These are phyloP conservation scores for Saccharomycodes ludwigii DNA, from an alignment of 805 yeast species.

Conservation along the genomic window DNA sequence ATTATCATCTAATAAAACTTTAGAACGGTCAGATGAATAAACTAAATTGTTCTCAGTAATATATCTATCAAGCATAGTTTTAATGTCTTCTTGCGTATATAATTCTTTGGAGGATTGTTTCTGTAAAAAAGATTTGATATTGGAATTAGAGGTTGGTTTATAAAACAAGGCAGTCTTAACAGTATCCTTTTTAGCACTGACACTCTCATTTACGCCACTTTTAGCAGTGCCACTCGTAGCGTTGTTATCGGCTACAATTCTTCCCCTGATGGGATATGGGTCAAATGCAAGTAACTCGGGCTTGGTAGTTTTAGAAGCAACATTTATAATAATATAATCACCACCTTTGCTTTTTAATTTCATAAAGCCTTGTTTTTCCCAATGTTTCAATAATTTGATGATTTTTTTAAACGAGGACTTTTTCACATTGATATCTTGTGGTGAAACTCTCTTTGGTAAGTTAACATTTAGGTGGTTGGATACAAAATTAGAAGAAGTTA, in stretches of 20 bases:
- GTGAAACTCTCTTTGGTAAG: conserved; percentile 36
- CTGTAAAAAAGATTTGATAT: neutral
- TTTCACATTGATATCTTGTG: conserved; percentile 56
- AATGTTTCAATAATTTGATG: conserved; percentile 70
- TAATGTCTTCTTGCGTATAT: neutral
- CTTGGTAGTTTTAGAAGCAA: conserved; percentile 35
- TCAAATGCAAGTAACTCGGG: conserved; percentile 45
- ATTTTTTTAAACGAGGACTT: conserved; percentile 85
- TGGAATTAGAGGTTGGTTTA: neutral
- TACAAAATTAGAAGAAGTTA: conserved; percentile 64
- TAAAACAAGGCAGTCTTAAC: neutral
- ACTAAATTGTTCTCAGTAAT: neutral
- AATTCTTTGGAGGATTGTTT: neutral
- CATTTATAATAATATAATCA: conserved; percentile 41
- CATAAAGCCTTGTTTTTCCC: conserved; percentile 65
- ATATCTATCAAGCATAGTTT: neutral
- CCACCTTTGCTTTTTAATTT: conserved; percentile 78
- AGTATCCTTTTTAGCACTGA: conserved; percentile 1
- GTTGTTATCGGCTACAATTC: no score
- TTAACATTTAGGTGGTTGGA: conserved; percentile 56
- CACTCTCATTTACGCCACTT: conserved; percentile 2
- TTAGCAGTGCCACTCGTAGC: conserved; percentile 1
- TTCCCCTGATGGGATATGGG: conserved; percentile 39
- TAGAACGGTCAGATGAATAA: neutral
- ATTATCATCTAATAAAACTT: neutral